A percentile compares a stretch with the other conserved stretches of the same genome.
These are phyloP conservation scores for Aspergillus uvarum DNA, from an alignment of 2,329 filamentous ascomycete species.

Conservation along the genomic window DNA sequence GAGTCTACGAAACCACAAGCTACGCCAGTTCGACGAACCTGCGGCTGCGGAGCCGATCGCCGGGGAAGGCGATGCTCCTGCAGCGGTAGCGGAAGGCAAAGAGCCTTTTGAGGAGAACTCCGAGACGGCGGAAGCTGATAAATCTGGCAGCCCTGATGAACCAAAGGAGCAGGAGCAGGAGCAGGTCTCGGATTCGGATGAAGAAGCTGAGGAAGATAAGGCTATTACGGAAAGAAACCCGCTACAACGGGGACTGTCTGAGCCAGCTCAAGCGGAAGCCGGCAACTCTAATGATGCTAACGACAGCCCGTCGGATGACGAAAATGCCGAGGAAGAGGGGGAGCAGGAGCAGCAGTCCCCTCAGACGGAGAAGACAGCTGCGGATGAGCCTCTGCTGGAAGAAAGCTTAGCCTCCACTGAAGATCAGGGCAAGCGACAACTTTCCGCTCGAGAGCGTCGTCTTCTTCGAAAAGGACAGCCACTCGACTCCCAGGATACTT, in stretches of 20 bases:
- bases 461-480: conserved; percentile 32
- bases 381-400: conserved; percentile 11
- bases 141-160: conserved; percentile 19
- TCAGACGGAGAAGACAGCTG: neutral
- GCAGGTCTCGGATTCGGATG: conserved; percentile 24
- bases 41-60: conserved; percentile 20
- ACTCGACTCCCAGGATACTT: conserved; percentile 18
- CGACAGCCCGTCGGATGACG: conserved; percentile 44
- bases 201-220: conserved; percentile 21
- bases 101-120: conserved; percentile 32
- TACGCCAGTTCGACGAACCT: conserved; percentile 60
- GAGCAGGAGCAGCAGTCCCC: conserved; percentile 20
- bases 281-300: conserved; percentile 27
- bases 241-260: conserved; percentile 19
- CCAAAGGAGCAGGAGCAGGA: conserved; percentile 24
- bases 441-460: conserved; percentile 48
- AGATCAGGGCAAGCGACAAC: conserved; percentile 28
- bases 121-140: conserved; percentile 26
- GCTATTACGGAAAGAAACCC: conserved; percentile 16
- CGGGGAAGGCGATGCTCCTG: conserved; percentile 23
- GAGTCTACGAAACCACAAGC: conserved; percentile 76
- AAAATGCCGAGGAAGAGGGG: conserved; percentile 22
- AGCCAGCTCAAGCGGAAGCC: conserved; percentile 23
- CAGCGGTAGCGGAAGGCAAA: conserved; percentile 27
- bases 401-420: conserved; percentile 13